Base-by-base conservation (phyloP, 2,329 filamentous ascomycete species). In the Xylariaceae sp. region DNA sequence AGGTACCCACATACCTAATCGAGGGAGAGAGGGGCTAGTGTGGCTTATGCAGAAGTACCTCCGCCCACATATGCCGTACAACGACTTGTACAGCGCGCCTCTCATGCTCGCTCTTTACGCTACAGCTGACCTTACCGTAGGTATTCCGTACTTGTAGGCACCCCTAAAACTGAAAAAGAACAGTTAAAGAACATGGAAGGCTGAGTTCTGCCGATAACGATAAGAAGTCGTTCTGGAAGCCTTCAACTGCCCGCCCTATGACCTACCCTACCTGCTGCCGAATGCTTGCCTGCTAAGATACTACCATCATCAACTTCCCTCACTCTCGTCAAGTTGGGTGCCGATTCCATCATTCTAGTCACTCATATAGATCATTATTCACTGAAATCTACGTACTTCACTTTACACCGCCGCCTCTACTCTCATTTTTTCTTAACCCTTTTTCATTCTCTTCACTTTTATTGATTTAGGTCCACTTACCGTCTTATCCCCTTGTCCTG, bases 161-260 rank as follows among this genome's bases (percentile, higher is more conserved):
- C 23, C 23, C 23, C 23, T 30, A 30, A 30, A 30, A 30, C 23
- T 5, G 23, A 30, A 30, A 30, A 30, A 30, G 23, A 30, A 30
- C 23, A 30, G 23, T 30, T 30, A 30, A 30, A 30, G n/a, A 15
- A 18, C 8, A 48, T 15, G 13, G 13, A 18, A 45, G 42, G 42
- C 42, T 45, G 42, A 45, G 42, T 45, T 11, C 42, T 50, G 15
- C 45, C 50, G 58, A 63, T 61, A 63, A 61, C 61, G 61, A 63
- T 63, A 63, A 53, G 53, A 42, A 42, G 9, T 42, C 45, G n/a
- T 53, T 49, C 52, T 50, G 34, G 39, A 45, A 57, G 56, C 53
- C 53, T 35, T 49, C 15, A 23, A 30, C 23, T 30, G 23, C 23
- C 23, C 23, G 23, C 23, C 23, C 23, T 30, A 30, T 30, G 23